Evolutionary conservation across 148 eudicot genomes (phyloP), one percentile per base, ranked within the genome.

Genomic region (Simmondsia chinensis): DNA sequence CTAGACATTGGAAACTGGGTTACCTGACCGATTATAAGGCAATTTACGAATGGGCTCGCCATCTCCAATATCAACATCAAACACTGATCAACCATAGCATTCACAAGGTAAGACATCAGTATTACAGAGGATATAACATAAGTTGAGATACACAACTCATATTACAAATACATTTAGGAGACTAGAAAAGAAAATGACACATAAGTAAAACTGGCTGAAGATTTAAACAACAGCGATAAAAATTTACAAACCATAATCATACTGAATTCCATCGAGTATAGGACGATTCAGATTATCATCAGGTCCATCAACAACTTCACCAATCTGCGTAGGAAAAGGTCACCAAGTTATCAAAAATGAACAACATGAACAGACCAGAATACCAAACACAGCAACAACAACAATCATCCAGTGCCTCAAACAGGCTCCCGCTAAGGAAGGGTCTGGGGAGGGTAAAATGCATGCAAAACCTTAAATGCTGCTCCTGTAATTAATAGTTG

Each of bases 251-350:
- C 95, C 99, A 43, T 72, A 43, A 59, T 91, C 99, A 73, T 91
- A 91, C 57, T 79, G 79, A 13, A 54, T 37, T 64, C 95, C 99
- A 64, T 75, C 79, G 61, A 64, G 72, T 51, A 70, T 48, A 62
- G 94, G 74, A 39, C 80, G 86, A 32, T 66, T 74, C 56, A 66
- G 54, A 61, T 66, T 59, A 66, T 86, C 94, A 55, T 73, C 87
- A 47, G 99, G 95, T 48, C 94, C 94, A 82, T 91, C 99, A 57
- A 86, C 88, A 62, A 91, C 99, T 76, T 82, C 99, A 17, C 95
- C 95, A 39, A 91, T 86, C 99, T 91, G 43, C 41, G 46, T 15
- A 20, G 18, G 30, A 19, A 16, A n/a, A 13, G n/a, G n/a, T n/a
- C n/a, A n/a, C n/a, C n/a, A n/a, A n/a, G n/a, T n/a, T n/a, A n/a